Base-by-base conservation (phyloP, 805 yeast genomes). In the Alloascoidea hylecoeti region DNA sequence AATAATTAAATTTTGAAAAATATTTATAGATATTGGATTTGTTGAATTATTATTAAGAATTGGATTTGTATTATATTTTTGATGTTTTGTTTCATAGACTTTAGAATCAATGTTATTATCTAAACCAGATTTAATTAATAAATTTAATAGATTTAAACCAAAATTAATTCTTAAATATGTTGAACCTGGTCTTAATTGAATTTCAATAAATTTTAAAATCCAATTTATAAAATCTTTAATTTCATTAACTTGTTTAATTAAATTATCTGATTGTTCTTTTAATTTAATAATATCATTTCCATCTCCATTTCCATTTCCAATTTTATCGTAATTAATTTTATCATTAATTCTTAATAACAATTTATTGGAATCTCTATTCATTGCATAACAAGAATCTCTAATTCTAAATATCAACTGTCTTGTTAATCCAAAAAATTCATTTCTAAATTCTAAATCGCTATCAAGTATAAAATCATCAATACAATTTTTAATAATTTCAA, bases 361-460 rank as follows among this genome's bases (percentile, higher is more conserved):
- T 40, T 68, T 68, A n/a, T 49, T 53, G 0, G 62, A 57, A 37
- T 75, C 79, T 47, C 83, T 66, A 16, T 66, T 49, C 17, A 72
- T 45, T 0, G 75, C 68, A 51, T 78, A 75, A 1, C 78, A 56
- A 0, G 88, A 80, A 38, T 79, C 92, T 45, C 81, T 66, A 14
- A 82, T 55, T 46, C 96, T 63, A 18, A 66, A 53, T 9, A 84
- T 50, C 44, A 86, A 76, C 40, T 67, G 72, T 39, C 78, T 68
- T 40, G 86, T 55, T 14, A 72, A 49, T 2, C 89, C 75, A 17
- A 64, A 62, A 38, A 82, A 72, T 35, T 72, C 75, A 44, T 76
- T 77, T 49, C 96, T 63, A 1, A 71, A 63, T 42, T 80, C 88
- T 13, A 83, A 64, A 40, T 78, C 74, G 15, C 70, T 62, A 41